phyloP scores from a whole-genome alignment of 257 asterid genomes.

The Plectranthus barbatus region DNA sequence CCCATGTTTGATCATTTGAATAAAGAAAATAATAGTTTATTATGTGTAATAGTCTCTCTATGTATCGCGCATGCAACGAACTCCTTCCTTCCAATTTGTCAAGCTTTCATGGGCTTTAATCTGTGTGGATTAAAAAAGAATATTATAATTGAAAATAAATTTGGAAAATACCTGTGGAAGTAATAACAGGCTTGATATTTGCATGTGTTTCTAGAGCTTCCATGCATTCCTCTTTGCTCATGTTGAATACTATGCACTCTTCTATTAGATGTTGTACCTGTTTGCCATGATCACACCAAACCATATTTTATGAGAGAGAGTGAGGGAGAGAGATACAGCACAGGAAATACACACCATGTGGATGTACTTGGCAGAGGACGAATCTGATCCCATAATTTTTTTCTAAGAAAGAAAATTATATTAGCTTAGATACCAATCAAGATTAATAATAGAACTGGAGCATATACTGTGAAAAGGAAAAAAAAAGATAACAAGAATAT shows the following conservation, averaged over 20 bases:
- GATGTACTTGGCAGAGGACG: slow-evolving; percentile 61
- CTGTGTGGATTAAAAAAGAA: neutral
- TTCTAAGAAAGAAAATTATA: neutral
- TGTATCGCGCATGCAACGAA: too few species aligned
- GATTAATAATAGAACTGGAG: neutral
- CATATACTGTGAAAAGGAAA: too few species aligned
- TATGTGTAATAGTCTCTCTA: too few species aligned
- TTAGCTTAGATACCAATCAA: neutral
- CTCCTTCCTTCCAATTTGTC: too few species aligned
- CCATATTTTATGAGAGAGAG: neutral
- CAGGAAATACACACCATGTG: slow-evolving; percentile 32
- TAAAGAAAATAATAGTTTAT: too few species aligned
- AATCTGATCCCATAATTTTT: slow-evolving; percentile 36
- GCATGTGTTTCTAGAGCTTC: slow-evolving; percentile 89
- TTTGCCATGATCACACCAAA: neutral
- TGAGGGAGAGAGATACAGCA: neutral
- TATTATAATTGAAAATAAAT: neutral
- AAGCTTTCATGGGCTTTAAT: too few species aligned
- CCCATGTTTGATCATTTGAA: too few species aligned
- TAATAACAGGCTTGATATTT: slow-evolving; percentile 66
- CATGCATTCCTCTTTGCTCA: slow-evolving; percentile 90
- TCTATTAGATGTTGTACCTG: slow-evolving; percentile 62
- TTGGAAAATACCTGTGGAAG: slow-evolving; percentile 33
- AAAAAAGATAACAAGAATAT: neutral
- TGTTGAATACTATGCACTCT: slow-evolving; percentile 68